A percentile compares a stretch with the other conserved stretches of the same genome.
Evolutionary conservation across 257 asterid species (phyloP).

Genomic region (Solanum megistacrolobum): DNA sequence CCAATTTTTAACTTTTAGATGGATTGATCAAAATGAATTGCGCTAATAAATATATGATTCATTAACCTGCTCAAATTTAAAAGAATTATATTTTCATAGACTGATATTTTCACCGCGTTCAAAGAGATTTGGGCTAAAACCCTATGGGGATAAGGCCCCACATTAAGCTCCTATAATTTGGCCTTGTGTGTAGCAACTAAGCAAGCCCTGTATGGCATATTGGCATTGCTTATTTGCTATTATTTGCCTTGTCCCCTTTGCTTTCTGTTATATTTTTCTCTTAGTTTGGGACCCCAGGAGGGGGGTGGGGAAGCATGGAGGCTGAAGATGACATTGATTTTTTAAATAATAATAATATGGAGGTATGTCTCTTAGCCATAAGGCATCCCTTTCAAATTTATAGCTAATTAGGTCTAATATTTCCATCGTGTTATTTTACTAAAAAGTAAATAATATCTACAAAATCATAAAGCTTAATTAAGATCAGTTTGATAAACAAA

Average conservation of each 20-base stretch:
- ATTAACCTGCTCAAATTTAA: background rate
- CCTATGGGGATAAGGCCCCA: background rate
- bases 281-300: background rate
- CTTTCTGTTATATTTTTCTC: background rate
- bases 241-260: background rate
- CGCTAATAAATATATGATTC: background rate
- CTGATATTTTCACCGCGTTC: accelerated
- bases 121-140: background rate
- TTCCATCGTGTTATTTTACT: background rate
- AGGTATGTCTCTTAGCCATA: background rate
- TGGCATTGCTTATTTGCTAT: background rate
- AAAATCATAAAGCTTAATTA: background rate
- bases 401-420: background rate
- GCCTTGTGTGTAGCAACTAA: background rate
- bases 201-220: background rate
- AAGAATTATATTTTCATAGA: background rate
- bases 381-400: background rate
- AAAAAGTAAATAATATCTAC: background rate
- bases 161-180: background rate
- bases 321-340: background rate
- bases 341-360: background rate
- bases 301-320: background rate
- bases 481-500: background rate
- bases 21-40: too few relatives aligned
- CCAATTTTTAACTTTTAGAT: background rate